phyloP scores from a whole-genome alignment of 192 early-diverging fungal genomes.

The Linnemannia elongata region DNA sequence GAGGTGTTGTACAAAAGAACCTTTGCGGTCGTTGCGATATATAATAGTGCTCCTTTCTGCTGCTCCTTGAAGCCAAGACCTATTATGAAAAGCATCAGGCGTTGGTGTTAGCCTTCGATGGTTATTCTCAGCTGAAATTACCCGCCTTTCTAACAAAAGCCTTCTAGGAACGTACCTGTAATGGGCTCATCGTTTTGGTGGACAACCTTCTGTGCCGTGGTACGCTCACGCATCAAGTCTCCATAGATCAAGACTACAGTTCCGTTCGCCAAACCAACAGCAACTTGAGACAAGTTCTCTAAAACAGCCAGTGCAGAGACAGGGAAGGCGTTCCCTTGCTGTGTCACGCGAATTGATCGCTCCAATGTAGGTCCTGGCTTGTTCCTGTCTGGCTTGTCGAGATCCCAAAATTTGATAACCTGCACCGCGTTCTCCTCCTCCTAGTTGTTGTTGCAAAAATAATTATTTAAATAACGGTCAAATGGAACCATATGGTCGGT shows the following conservation, averaged over 20 bases:
- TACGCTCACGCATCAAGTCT: conserved; percentile 82
- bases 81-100: conserved; percentile 19
- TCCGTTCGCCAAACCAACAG: conserved; percentile 94
- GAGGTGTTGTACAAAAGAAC: conserved; percentile 72
- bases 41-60: conserved; percentile 70
- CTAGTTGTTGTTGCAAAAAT: conserved; percentile 34
- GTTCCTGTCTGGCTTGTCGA: conserved; percentile 72
- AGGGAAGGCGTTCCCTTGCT: conserved; percentile 74
- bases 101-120: not conserved
- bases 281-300: conserved; percentile 87
- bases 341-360: conserved; percentile 77
- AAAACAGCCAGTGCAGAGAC: conserved; percentile 81
- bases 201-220: conserved; percentile 84
- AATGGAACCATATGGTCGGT: not conserved
- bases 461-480: not conserved
- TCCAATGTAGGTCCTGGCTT: conserved; percentile 67
- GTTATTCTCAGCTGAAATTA: too few relatives aligned
- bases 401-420: conserved; percentile 85
- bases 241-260: conserved; percentile 87
- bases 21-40: conserved; percentile 75
- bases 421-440: conserved; percentile 67
- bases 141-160: too few relatives aligned
- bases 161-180: conserved; percentile 70
- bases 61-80: conserved; percentile 84
- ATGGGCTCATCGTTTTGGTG: conserved; percentile 88